These are phyloP conservation scores for Yamadazyma akitaensis DNA, from an alignment of 805 yeast genomes.

Conservation along the genomic window DNA sequence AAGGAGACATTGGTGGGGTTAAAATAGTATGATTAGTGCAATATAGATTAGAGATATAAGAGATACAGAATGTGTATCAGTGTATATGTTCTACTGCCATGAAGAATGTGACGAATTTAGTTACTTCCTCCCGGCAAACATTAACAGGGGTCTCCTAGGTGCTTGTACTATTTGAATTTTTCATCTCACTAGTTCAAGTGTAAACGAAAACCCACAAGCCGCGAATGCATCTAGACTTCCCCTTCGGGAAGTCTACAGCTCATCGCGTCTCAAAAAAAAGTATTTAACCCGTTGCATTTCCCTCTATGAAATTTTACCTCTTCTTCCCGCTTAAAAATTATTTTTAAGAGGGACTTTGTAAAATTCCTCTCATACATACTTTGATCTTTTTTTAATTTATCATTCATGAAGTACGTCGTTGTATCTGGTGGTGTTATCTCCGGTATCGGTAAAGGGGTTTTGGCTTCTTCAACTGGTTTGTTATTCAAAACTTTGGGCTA, in stretches of 20 bases:
- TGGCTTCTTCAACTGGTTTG: constrained; percentile 96
- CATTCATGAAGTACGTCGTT: constrained; percentile 93
- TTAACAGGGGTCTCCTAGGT: constrained; percentile 9
- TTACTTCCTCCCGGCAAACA: constrained; percentile 9
- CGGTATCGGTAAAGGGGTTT: constrained; percentile 98
- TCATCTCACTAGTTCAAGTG: background rate
- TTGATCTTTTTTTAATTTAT: background rate
- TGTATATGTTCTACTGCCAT: constrained; percentile 11
- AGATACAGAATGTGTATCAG: background rate
- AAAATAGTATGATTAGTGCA: constrained; percentile 49
- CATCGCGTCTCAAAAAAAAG: constrained; percentile 8
- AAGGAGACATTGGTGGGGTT: constrained; percentile 67
- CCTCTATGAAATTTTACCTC: constrained; percentile 14
- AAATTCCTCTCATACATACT: constrained; percentile 11
- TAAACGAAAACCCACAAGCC: background rate
- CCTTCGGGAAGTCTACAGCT: constrained; percentile 2
- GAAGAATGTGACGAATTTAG: background rate
- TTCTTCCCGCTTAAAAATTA: constrained; percentile 45
- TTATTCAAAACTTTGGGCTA: constrained; percentile 89
- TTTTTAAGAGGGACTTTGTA: constrained; percentile 39
- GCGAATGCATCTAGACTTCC: background rate
- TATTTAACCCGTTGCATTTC: constrained; percentile 12
- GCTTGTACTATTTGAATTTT: constrained; percentile 1
- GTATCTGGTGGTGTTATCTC: constrained; percentile 99
- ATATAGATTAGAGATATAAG: background rate